Percentiles rank a stretch among this genome's conserved stretches.
phyloP scores from a whole-genome alignment of 2,329 filamentous ascomycete genomes.

The Ophiostoma tasmaniense region DNA sequence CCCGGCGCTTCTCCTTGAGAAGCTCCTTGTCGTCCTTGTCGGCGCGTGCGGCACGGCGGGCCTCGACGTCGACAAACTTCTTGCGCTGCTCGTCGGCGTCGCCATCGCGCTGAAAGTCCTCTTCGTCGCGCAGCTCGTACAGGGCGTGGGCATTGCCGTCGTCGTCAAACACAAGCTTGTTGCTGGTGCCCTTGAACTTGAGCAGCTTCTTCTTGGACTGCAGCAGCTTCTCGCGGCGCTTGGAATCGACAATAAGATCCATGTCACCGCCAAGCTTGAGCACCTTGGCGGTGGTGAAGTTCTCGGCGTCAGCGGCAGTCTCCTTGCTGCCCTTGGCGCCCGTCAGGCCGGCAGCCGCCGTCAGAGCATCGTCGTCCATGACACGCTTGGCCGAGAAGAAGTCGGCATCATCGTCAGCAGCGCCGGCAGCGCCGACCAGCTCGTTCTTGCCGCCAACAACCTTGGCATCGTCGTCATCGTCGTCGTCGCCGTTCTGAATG shows the following conservation, averaged over 20 bases:
- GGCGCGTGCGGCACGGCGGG: constrained; percentile 59
- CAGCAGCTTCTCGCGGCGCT: constrained; percentile 90
- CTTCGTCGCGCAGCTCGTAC: constrained; percentile 83
- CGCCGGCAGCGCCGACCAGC: background rate
- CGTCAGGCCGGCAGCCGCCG: constrained; percentile 40
- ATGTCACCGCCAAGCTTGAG: constrained; percentile 56
- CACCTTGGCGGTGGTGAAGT: constrained; percentile 43
- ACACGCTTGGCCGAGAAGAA: constrained; percentile 86
- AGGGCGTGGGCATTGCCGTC: constrained; percentile 76
- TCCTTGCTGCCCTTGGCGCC: constrained; percentile 17
- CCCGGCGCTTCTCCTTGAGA: constrained; percentile 67
- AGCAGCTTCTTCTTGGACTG: constrained; percentile 89
- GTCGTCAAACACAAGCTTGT: constrained; percentile 84
- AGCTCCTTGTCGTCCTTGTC: constrained; percentile 77
- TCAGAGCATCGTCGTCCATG: constrained; percentile 61
- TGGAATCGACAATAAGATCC: constrained; percentile 79
- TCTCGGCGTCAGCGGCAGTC: constrained; percentile 28
- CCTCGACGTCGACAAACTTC: constrained; percentile 70
- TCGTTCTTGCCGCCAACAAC: constrained; percentile 9
- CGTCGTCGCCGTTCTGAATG: constrained; percentile 54
- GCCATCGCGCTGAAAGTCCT: constrained; percentile 67
- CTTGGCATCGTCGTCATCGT: constrained; percentile 42
- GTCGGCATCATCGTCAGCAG: constrained; percentile 39
- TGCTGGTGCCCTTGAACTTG: constrained; percentile 80
- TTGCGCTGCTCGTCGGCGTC: constrained; percentile 66